Evolutionary conservation across 495 filamentous ascomycete genomes (phyloP), one percentile per base, ranked within the genome.

Genomic region (Aspergillus avenaceus): DNA sequence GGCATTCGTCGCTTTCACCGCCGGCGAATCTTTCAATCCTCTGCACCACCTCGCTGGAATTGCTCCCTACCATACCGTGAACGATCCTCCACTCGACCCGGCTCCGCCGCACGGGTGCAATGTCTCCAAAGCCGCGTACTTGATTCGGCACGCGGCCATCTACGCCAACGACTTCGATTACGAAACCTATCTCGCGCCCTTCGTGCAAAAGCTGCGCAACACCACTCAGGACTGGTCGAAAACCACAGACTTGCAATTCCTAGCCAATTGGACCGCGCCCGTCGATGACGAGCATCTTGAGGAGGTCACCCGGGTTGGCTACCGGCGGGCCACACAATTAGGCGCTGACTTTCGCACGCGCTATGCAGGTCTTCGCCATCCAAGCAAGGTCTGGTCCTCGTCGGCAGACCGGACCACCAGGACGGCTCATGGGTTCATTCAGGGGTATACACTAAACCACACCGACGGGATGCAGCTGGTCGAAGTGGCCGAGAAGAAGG

Each of bases 121-220:
- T 19, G 53, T 56, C 12, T 58, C 59, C 25, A 42, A 50, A 21
- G 59, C 59, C 4, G 46, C 59, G 18, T 62, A 58, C 42, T 50
- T 58, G 2, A 41, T 62, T 16, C 59, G 59, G n/a, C 59, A 62
- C 45, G 59, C 59, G 5, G 59, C 55, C n/a, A 62, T 62, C 22
- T 62, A 62, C 50, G 52, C 55, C 47, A 62, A 62, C 44, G 59
- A 62, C 34, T 62, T 62, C 40, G 59, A 62, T 24, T 62, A 58
- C 41, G 55, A 58, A 29, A 44, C 55, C 1, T 62, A 58, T 37
- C 41, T 62, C 14, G 55, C 53, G 46, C 57, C 57, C 1, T 60
- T 60, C 9, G 27, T 60, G 23, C n/a, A 56, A 31, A 60, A 60
- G 28, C 44, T 60, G 27, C 47, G 40, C 8, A 56, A 60, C 32